Evolutionary conservation across 2,329 filamentous ascomycete genomes (phyloP).

Genomic region (Lecanicillium sp.): DNA sequence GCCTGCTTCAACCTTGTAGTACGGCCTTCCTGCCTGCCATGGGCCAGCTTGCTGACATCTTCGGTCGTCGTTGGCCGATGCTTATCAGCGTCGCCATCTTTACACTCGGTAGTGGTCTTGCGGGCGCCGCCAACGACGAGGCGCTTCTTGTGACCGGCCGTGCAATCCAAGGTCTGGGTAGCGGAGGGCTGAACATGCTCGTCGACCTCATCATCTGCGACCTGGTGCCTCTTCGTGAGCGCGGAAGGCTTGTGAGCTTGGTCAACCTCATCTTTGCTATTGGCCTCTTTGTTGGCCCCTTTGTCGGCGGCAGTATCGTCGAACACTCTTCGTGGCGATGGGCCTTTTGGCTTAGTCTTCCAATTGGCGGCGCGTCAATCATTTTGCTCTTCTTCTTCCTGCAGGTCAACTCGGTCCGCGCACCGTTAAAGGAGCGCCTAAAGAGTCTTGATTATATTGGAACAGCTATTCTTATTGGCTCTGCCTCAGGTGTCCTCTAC

Average conservation of each 20-base stretch:
- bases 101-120: slow-evolving; percentile 39
- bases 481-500: not conserved
- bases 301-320: slow-evolving; percentile 15
- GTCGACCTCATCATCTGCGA: slow-evolving; percentile 24
- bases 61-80: slow-evolving; percentile 32
- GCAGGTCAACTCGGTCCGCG: slow-evolving; percentile 4
- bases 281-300: slow-evolving; percentile 19
- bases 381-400: slow-evolving; percentile 10
- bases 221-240: slow-evolving; percentile 34
- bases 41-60: slow-evolving; percentile 40
- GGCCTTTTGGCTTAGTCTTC: slow-evolving; percentile 32
- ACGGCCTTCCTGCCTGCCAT: slow-evolving; percentile 35
- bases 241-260: slow-evolving; percentile 29
- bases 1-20: slow-evolving; percentile 5
- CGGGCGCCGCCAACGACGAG: slow-evolving; percentile 32
- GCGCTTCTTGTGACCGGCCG: slow-evolving; percentile 38
- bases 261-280: slow-evolving; percentile 21
- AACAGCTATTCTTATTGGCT: not conserved
- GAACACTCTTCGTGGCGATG: slow-evolving; percentile 25
- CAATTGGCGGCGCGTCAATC: slow-evolving; percentile 19
- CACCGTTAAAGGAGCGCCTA: not conserved
- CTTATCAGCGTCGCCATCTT: slow-evolving; percentile 34
- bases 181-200: slow-evolving; percentile 22
- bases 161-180: slow-evolving; percentile 35
- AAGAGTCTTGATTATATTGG: not conserved